Conservation (phyloP, 1,284 basidiomycete species). For the Limonomyces culmigenus region DNA sequence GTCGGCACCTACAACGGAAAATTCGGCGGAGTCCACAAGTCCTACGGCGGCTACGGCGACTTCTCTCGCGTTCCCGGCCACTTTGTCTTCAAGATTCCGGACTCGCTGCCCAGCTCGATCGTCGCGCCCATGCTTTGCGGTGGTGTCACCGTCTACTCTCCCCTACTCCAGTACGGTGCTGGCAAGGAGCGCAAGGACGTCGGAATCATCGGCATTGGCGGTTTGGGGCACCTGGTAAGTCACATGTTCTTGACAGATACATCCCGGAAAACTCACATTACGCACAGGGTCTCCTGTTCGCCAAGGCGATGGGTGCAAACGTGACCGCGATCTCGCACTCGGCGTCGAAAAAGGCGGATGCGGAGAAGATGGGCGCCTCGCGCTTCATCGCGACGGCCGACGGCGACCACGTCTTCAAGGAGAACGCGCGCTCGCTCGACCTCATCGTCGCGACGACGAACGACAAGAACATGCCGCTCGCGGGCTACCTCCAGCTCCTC, state of each 20-base stretch:
- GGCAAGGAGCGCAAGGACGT: constrained; percentile 45
- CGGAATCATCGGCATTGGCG: constrained; percentile 50
- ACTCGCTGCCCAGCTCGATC: constrained; percentile 32
- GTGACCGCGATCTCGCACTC: constrained; percentile 55
- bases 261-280: constrained; percentile 9
- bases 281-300: constrained; percentile 32
- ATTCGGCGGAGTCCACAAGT: constrained; percentile 35
- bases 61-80: constrained; percentile 48
- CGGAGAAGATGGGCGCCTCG: constrained; percentile 42
- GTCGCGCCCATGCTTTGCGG: constrained; percentile 42
- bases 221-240: constrained; percentile 21
- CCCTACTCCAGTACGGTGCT: constrained; percentile 40
- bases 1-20: constrained; percentile 21
- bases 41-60: constrained; percentile 48
- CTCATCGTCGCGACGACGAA: constrained; percentile 39
- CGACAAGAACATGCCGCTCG: constrained; percentile 12
- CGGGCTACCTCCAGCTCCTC: constrained; percentile 26
- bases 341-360: constrained; percentile 43
- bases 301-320: constrained; percentile 39
- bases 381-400: constrained; percentile 27
- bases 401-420: constrained; percentile 15
- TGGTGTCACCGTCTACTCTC: constrained; percentile 51
- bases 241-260: no score
- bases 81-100: constrained; percentile 58
- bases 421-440: constrained; percentile 31